A percentile compares a stretch with the other conserved stretches of the same genome.
phyloP scores from a whole-genome alignment of 116 monocot species.

The Trichopus zeylanicus region DNA sequence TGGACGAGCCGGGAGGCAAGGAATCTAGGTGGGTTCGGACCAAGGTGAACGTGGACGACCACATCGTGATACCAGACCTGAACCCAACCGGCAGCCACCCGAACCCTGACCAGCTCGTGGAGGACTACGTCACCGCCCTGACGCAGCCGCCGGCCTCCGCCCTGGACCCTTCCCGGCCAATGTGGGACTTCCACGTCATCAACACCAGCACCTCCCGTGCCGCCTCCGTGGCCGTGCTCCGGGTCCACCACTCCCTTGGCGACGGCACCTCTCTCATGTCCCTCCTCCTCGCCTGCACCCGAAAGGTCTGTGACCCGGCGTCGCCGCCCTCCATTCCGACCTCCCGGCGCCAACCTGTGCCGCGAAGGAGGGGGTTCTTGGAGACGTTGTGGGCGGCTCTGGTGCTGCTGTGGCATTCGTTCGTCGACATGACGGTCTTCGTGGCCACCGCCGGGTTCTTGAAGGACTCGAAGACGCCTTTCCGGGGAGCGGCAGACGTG shows the following conservation, averaged over 20 bases:
- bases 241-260: conserved; percentile 87
- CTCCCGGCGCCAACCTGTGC: not conserved
- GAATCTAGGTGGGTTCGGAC: conserved; percentile 45
- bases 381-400: conserved; percentile 20
- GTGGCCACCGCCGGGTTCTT: conserved; percentile 32
- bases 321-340: conserved; percentile 42
- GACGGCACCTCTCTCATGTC: conserved; percentile 84
- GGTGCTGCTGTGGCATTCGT: conserved; percentile 35
- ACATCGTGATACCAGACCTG: conserved; percentile 45
- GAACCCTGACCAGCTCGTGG: conserved; percentile 46
- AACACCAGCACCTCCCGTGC: conserved; percentile 66
- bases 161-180: conserved; percentile 47
- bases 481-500: conserved; percentile 42
- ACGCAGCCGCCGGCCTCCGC: conserved; percentile 10
- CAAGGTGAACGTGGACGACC: conserved; percentile 43
- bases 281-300: conserved; percentile 83
- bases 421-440: conserved; percentile 33
- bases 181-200: conserved; percentile 93
- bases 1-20: conserved; percentile 24
- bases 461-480: conserved; percentile 60
- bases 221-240: conserved; percentile 38
- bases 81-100: conserved; percentile 6
- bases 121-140: conserved; percentile 59
- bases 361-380: too few relatives aligned
- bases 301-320: conserved; percentile 44